Percentiles rank a stretch among this genome's conserved stretches.
Conservation (phyloP, 148 eudicot species). For the Fagopyrum tataricum region DNA sequence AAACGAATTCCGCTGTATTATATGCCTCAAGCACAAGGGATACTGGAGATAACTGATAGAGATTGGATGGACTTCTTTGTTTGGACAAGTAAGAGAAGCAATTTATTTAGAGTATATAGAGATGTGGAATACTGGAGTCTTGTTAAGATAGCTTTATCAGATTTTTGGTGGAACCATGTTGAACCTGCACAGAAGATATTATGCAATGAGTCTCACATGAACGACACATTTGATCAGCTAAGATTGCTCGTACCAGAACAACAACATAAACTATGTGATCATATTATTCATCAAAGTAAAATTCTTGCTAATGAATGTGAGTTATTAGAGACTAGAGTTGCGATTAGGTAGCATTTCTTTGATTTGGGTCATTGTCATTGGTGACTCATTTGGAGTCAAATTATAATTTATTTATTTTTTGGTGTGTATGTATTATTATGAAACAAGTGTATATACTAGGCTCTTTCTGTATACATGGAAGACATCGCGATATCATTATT, state of each 20-base stretch:
- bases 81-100: constrained; percentile 68
- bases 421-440: too few species aligned
- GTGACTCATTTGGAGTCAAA: too few species aligned
- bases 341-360: too few species aligned
- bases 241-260: constrained; percentile 41
- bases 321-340: too few species aligned
- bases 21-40: constrained; percentile 82
- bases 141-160: constrained; percentile 49
- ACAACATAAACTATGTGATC: constrained; percentile 35
- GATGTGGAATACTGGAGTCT: constrained; percentile 58
- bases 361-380: too few species aligned
- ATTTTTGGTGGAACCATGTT: constrained; percentile 85
- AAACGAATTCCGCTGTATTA: constrained; percentile 40
- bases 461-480: too few species aligned
- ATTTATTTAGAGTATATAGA: constrained; percentile 57
- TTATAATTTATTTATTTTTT: too few species aligned
- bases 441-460: too few species aligned
- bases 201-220: too few species aligned
- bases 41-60: constrained; percentile 66
- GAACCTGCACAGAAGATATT: constrained; percentile 55
- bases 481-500: too few species aligned
- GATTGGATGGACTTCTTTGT: constrained; percentile 81
- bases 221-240: constrained; percentile 20
- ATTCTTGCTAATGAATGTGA: too few species aligned
- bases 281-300: too few species aligned